Evolutionary conservation across 1,284 basidiomycete genomes (phyloP).

Genomic region (Inonotus hispidus): DNA sequence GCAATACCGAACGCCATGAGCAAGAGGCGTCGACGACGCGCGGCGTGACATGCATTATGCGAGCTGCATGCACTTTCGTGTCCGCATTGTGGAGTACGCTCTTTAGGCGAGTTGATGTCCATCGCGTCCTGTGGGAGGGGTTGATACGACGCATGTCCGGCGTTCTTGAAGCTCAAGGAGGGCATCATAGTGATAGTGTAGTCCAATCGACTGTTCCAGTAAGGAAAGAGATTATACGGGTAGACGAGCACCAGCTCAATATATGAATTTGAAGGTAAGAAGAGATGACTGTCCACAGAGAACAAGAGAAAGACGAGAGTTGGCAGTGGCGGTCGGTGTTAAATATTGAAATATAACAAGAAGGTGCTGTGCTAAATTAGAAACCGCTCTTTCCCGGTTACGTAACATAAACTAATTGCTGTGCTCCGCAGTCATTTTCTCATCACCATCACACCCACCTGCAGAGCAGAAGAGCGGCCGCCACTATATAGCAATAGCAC

Average conservation of each 20-base stretch:
- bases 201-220: too few relatives aligned
- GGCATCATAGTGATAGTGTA: not conserved
- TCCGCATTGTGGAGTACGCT: not conserved
- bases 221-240: not conserved
- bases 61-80: not conserved
- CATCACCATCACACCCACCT: not conserved
- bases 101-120: conserved; percentile 8
- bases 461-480: not conserved
- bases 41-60: conserved; percentile 10
- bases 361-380: not conserved
- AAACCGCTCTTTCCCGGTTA: not conserved
- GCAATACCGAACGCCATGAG: conserved; percentile 1
- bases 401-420: not conserved
- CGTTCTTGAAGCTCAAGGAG: conserved; percentile 1
- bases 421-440: not conserved
- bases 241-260: not conserved
- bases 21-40: conserved; percentile 2
- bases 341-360: not conserved
- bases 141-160: conserved; percentile 8
- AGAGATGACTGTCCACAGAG: too few relatives aligned
- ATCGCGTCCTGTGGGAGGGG: conserved; percentile 15
- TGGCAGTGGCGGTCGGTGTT: not conserved
- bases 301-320: not conserved
- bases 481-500: not conserved
- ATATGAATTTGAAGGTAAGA: not conserved